Percentiles rank a stretch among this genome's conserved stretches.
phyloP scores from a whole-genome alignment of 2,329 filamentous ascomycete genomes.

The Tolypocladium guangdongense region DNA sequence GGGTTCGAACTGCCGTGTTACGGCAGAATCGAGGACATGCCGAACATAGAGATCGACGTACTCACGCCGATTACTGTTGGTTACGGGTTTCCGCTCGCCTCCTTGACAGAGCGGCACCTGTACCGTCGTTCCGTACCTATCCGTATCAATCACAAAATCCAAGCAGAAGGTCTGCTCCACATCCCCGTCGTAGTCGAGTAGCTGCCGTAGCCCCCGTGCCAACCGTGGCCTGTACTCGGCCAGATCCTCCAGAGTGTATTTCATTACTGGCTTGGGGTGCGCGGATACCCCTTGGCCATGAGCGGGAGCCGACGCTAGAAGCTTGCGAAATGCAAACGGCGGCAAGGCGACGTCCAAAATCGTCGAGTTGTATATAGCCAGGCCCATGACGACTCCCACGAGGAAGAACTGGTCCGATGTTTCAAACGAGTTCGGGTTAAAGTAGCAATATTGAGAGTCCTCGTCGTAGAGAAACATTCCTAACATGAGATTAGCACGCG shows the following conservation, averaged over 20 bases:
- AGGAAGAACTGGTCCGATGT: slow-evolving; percentile 87
- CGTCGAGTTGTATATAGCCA: slow-evolving; percentile 91
- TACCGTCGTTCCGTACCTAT: slow-evolving; percentile 61
- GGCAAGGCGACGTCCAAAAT: slow-evolving; percentile 83
- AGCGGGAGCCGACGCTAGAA: slow-evolving; percentile 65
- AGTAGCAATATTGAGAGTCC: slow-evolving; percentile 84
- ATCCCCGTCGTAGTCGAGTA: slow-evolving; percentile 76
- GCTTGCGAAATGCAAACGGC: slow-evolving; percentile 80
- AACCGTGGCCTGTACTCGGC: slow-evolving; percentile 70
- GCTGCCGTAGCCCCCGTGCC: slow-evolving; percentile 61
- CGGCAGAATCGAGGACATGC: slow-evolving; percentile 67
- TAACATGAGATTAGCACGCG: slow-evolving; percentile 21
- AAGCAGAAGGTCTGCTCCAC: slow-evolving; percentile 71
- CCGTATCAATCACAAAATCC: slow-evolving; percentile 68
- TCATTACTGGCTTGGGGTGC: slow-evolving; percentile 51
- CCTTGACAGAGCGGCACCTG: slow-evolving; percentile 61
- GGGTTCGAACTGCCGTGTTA: slow-evolving; percentile 77
- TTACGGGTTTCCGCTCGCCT: slow-evolving; percentile 66
- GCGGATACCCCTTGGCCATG: slow-evolving; percentile 42
- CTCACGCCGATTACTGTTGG: slow-evolving; percentile 72
- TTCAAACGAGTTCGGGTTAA: slow-evolving; percentile 83
- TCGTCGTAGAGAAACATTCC: slow-evolving; percentile 91
- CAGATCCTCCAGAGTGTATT: slow-evolving; percentile 69
- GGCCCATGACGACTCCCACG: slow-evolving; percentile 74
- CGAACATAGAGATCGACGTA: slow-evolving; percentile 80